A percentile compares a stretch with the other conserved stretches of the same genome.
These are phyloP conservation scores for Fremontodendron californicum DNA, from an alignment of 345 rosid species.

Conservation along the genomic window DNA sequence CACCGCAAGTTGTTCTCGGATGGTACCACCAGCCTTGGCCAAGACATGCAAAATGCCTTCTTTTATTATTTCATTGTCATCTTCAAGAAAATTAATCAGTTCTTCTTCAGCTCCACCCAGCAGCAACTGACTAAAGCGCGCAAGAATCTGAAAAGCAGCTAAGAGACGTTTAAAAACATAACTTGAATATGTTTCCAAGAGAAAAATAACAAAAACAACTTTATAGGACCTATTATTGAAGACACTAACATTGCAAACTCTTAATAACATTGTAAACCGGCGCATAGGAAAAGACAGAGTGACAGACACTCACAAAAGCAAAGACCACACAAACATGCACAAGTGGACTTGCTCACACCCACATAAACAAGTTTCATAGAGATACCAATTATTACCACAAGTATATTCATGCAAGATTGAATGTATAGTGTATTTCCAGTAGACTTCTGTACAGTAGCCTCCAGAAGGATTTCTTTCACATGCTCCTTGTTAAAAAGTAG, in stretches of 20 bases:
- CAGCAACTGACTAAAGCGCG: slow-evolving; percentile 74
- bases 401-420: slow-evolving; percentile 76
- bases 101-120: slow-evolving; percentile 83
- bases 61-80: slow-evolving; percentile 76
- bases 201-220: neutral
- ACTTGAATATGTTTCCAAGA: neutral
- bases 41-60: slow-evolving; percentile 90
- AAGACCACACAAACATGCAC: neutral
- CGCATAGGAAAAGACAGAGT: neutral
- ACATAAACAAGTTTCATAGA: slow-evolving; percentile 8
- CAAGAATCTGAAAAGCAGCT: slow-evolving; percentile 62
- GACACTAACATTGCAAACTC: neutral
- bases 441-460: slow-evolving; percentile 57
- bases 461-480: slow-evolving; percentile 72
- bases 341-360: neutral
- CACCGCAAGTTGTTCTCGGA: slow-evolving; percentile 82
- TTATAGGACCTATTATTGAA: neutral
- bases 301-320: neutral
- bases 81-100: slow-evolving; percentile 67
- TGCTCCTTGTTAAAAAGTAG: slow-evolving; percentile 83
- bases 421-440: slow-evolving; percentile 45
- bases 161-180: slow-evolving; percentile 7
- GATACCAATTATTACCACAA: slow-evolving; percentile 65
- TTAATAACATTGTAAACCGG: neutral
- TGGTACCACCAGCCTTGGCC: slow-evolving; percentile 94